These are phyloP conservation scores for Coniophora puteana DNA, from an alignment of 1,284 basidiomycete species.

Conservation along the genomic window DNA sequence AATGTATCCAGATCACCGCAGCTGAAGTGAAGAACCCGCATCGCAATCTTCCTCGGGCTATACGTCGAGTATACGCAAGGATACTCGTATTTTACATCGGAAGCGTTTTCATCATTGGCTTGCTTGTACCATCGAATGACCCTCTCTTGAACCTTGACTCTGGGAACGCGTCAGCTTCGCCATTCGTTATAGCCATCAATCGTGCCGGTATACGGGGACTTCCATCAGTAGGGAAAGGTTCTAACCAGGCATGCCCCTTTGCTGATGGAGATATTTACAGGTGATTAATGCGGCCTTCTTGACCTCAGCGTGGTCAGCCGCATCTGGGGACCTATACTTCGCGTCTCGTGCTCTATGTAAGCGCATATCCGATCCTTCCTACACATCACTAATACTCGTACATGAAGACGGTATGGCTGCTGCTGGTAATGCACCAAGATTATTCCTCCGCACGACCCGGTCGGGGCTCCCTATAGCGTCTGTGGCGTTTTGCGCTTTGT, in stretches of 20 bases:
- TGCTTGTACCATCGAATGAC: constrained; percentile 42
- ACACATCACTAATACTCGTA: not conserved
- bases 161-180: constrained; percentile 33
- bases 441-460: constrained; percentile 47
- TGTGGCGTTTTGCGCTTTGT: constrained; percentile 42
- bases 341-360: constrained; percentile 46
- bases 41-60: constrained; percentile 28
- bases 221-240: constrained; percentile 29
- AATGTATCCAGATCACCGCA: constrained; percentile 33
- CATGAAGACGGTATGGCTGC: constrained; percentile 46
- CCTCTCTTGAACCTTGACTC: constrained; percentile 22
- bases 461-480: constrained; percentile 53
- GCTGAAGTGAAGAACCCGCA: constrained; percentile 26
- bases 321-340: constrained; percentile 51
- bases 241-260: not conserved
- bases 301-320: constrained; percentile 57
- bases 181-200: constrained; percentile 43
- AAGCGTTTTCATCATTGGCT: constrained; percentile 39
- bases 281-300: constrained; percentile 63
- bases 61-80: constrained; percentile 45
- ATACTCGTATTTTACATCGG: constrained; percentile 43
- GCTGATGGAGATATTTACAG: constrained; percentile 9
- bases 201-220: constrained; percentile 43
- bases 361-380: constrained; percentile 6
- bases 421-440: constrained; percentile 49